phyloP scores from a whole-genome alignment of 2,329 filamentous ascomycete species.

The Trichoderma hamatum region DNA sequence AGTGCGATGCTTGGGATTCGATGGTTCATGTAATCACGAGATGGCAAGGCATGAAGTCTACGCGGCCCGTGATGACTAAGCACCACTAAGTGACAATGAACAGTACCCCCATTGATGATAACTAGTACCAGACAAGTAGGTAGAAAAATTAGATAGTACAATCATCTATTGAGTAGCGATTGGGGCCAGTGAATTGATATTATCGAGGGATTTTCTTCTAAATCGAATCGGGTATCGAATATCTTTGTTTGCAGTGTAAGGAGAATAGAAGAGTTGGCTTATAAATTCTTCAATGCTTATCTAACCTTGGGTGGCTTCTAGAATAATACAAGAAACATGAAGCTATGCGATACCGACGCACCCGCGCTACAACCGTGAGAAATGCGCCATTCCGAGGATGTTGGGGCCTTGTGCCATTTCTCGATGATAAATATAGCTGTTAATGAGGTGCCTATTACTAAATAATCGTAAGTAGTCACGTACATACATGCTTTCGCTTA shows the following conservation, averaged over 20 bases:
- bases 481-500: not conserved
- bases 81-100: not conserved
- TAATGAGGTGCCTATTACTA: not conserved
- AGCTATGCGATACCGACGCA: not conserved
- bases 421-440: not conserved
- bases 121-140: not conserved
- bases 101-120: too few relatives aligned
- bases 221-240: not conserved
- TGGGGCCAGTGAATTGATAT: not conserved
- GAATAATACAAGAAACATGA: too few relatives aligned
- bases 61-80: constrained; percentile 24
- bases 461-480: not conserved
- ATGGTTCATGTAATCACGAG: constrained; percentile 5
- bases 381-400: not conserved
- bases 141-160: not conserved
- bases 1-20: not conserved
- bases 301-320: not conserved
- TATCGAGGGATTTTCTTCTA: not conserved
- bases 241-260: not conserved
- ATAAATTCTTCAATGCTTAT: not conserved
- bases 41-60: constrained; percentile 14
- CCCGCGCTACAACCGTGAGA: not conserved
- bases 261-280: not conserved
- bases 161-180: not conserved
- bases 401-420: not conserved